Base-by-base conservation (phyloP, 208 protist species). In the Wallacemonas sp. region DNA sequence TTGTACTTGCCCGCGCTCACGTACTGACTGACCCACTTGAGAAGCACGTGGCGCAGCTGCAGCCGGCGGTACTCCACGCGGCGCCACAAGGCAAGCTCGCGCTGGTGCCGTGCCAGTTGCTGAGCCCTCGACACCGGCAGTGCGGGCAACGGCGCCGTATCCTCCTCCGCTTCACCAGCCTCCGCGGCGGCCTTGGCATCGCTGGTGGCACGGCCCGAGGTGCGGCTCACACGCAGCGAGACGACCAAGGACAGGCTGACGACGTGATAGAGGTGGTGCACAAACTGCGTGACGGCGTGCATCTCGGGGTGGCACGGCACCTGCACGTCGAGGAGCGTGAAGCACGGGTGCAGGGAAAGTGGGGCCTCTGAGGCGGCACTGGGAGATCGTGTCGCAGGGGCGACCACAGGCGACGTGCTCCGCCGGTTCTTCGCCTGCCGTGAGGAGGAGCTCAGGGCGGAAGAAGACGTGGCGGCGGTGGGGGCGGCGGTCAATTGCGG, bases 1-100 rank as follows among this genome's bases (percentile, higher is more conserved):
- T 82, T 82, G 65, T 83, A 93, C 44, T 76, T 81, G 33, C 76
- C 75, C 7, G 72, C 74, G 64, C 25, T 77, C 48, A 93, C 67
- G 67, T 90, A 91, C 73, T 93, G 87, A 32, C 69, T 61, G 26
- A 93, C 64, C 86, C 87, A 96, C 67, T 86, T 84, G 25, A 77
- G 70, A 52, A 96, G 48, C 3, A 93, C 82, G 67, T 96, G 84
- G 1, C 87, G 87, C 50, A 96, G 78, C 69, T 96, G 90, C 46
- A 86, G 71, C 2, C 90, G 79, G 31, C 86, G 81, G 70, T 93
- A 90, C 61, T 92, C 85, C 8, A 96, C 83, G 44, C 79, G 78
- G 25, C 84, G 74, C 87, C 87, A 93, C 7, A 89, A 67, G 4
- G 61, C 70, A 22, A 82, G 46, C 28, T 70, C 64, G 23, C 22